A percentile compares a stretch with the other conserved stretches of the same genome.
These are phyloP conservation scores for Fagopyrum homotropicum DNA, from an alignment of 148 eudicot genomes.

Conservation along the genomic window DNA sequence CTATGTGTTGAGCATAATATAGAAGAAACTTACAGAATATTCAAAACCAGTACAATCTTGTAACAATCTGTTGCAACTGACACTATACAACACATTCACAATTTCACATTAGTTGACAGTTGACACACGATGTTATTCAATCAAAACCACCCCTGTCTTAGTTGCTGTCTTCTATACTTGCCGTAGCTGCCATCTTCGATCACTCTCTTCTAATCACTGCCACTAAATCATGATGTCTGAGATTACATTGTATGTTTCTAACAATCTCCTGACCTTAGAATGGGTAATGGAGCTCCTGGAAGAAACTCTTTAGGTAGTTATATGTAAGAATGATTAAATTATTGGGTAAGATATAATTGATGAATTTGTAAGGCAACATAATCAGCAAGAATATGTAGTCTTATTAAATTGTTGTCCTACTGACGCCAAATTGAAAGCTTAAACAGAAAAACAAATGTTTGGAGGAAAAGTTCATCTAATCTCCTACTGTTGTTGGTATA, in stretches of 20 bases:
- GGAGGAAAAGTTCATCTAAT: neutral
- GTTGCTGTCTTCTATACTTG: neutral
- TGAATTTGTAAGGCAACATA: neutral
- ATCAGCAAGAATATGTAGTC: neutral
- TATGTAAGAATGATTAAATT: neutral
- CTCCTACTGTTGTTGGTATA: neutral
- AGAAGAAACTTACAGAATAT: neutral
- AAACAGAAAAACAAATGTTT: neutral
- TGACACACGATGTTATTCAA: neutral
- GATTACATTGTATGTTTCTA: neutral
- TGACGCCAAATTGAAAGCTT: neutral
- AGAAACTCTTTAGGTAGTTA: neutral
- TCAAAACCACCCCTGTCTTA: neutral
- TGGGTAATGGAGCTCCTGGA: neutral
- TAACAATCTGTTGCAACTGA: neutral
- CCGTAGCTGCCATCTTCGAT: neutral
- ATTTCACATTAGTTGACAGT: neutral
- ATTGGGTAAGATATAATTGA: neutral
- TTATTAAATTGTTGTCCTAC: neutral
- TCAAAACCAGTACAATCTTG: neutral
- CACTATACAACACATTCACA: neutral
- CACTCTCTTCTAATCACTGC: neutral
- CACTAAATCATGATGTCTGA: neutral
- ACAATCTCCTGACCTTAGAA: neutral
- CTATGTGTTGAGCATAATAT: neutral